Evolutionary conservation across 805 yeast genomes (phyloP), one percentile per base, ranked within the genome.

Genomic region (Ogataea wickerhamii): DNA sequence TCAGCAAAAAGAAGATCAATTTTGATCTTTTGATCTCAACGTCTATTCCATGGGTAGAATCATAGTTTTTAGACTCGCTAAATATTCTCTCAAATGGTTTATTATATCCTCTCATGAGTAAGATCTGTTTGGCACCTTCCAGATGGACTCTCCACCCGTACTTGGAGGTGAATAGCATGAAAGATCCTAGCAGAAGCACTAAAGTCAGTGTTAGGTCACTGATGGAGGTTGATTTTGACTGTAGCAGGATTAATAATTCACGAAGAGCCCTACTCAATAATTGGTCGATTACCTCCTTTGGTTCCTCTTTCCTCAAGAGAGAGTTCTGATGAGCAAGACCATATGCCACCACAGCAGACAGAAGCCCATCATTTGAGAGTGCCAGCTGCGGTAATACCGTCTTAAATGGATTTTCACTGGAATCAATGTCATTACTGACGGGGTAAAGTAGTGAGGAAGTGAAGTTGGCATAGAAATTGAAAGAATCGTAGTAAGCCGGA

Each of bases 381-480:
- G 91, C 87, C 71, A 84, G 68, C 48, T 73, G 74, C 0, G 93
- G 91, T 10, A 85, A 58, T 6, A 81, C 63, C 10, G 70, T 70
- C 43, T 72, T 71, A 61, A 82, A 83, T 0, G 94, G 94, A 48
- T 83, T 84, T 48, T 82, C 80, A 12, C 74, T 76, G 49, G 79
- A 80, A 2, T 71, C 51, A 6, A 65, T 54, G 3, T 73, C 64
- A 7, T 86, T 86, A 0, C 18, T 21, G 84, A 79, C 0, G 89
- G 88, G 5, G 80, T 85, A 14, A 83, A 65, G 18, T 71, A 63
- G 25, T 68, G 68, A 17, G 2, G 89, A 74, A 0, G 86, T 82
- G 11, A 75, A 73, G 35, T 76, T 67, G 6, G 77, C 60, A 67
- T 75, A 85, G 45, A 79, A 79, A 44, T 78, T 78, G 60, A 83